Evolutionary conservation across 1,284 basidiomycete species (phyloP).

Genomic region (Naganishia liquefaciens): DNA sequence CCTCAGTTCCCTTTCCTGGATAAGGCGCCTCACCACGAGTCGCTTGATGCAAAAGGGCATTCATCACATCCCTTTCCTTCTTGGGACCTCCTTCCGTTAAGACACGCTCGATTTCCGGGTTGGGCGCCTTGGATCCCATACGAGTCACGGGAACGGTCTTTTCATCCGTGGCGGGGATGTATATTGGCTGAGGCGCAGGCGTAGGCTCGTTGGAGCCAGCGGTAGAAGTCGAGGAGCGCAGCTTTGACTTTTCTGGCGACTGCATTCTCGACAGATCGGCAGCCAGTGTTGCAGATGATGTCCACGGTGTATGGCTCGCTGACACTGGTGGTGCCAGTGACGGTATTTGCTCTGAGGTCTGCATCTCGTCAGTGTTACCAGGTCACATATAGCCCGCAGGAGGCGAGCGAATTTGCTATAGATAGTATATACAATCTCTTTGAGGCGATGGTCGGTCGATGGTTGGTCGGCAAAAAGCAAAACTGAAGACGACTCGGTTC

Average conservation of each 20-base stretch:
- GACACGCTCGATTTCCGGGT: constrained; percentile 20
- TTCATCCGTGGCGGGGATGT: constrained; percentile 16
- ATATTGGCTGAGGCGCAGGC: background rate
- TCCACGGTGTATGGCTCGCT: constrained; percentile 14
- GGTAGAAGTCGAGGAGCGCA: background rate
- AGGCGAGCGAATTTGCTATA: background rate
- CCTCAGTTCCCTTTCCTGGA: constrained; percentile 51
- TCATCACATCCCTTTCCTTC: constrained; percentile 26
- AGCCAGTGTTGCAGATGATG: constrained; percentile 20
- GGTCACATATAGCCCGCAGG: background rate
- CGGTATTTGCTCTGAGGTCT: background rate
- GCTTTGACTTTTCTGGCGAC: constrained; percentile 14
- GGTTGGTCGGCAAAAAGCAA: background rate
- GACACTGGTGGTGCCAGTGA: constrained; percentile 13
- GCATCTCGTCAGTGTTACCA: background rate
- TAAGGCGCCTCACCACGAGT: constrained; percentile 39
- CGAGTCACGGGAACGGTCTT: background rate
- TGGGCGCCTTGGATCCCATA: constrained; percentile 13
- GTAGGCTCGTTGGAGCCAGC: background rate
- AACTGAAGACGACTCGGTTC: background rate
- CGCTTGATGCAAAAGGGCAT: constrained; percentile 26
- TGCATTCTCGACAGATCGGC: constrained; percentile 4
- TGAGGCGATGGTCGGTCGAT: background rate
- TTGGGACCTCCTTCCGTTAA: constrained; percentile 17
- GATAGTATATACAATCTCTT: background rate